phyloP scores from a whole-genome alignment of 2,329 filamentous ascomycete genomes.

The Acephala macrosclerotiorum region DNA sequence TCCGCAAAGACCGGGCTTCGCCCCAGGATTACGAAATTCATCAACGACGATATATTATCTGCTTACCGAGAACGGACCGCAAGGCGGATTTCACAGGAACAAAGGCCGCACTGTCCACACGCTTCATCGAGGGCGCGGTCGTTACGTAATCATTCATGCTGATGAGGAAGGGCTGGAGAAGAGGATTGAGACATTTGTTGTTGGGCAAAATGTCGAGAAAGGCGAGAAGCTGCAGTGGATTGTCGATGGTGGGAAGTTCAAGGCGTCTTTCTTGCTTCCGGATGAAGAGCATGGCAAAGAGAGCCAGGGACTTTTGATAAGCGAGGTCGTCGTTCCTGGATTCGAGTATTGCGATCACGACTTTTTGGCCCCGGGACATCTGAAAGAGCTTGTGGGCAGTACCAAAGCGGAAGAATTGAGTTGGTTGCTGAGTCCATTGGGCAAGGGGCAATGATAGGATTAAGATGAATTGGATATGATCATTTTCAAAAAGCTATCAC shows the following conservation, averaged over 20 bases:
- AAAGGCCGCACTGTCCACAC: slow-evolving; percentile 69
- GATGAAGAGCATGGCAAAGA: slow-evolving; percentile 47
- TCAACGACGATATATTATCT: slow-evolving; percentile 72
- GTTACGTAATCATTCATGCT: slow-evolving; percentile 70
- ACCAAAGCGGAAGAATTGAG: slow-evolving; percentile 57
- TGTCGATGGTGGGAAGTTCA: slow-evolving; percentile 73
- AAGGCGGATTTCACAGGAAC: slow-evolving; percentile 70
- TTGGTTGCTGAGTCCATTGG: slow-evolving; percentile 51
- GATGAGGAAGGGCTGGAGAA: slow-evolving; percentile 53
- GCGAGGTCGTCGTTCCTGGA: slow-evolving; percentile 72
- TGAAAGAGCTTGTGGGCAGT: slow-evolving; percentile 59
- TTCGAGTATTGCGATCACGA: slow-evolving; percentile 74
- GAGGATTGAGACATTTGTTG: slow-evolving; percentile 68
- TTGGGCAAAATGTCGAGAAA: slow-evolving; percentile 61
- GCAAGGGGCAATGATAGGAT: slow-evolving; percentile 24
- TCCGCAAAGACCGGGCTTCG: slow-evolving; percentile 46
- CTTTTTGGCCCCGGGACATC: slow-evolving; percentile 61
- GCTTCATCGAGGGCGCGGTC: slow-evolving; percentile 66
- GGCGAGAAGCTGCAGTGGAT: slow-evolving; percentile 74
- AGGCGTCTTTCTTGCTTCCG: slow-evolving; percentile 66
- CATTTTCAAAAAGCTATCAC: background rate
- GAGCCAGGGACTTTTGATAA: slow-evolving; percentile 64
- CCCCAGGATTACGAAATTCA: slow-evolving; percentile 55
- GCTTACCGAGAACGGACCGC: slow-evolving; percentile 60
- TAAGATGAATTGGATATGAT: background rate